phyloP scores from a whole-genome alignment of 805 yeast species.

The Tanozyma kutaoensis region DNA sequence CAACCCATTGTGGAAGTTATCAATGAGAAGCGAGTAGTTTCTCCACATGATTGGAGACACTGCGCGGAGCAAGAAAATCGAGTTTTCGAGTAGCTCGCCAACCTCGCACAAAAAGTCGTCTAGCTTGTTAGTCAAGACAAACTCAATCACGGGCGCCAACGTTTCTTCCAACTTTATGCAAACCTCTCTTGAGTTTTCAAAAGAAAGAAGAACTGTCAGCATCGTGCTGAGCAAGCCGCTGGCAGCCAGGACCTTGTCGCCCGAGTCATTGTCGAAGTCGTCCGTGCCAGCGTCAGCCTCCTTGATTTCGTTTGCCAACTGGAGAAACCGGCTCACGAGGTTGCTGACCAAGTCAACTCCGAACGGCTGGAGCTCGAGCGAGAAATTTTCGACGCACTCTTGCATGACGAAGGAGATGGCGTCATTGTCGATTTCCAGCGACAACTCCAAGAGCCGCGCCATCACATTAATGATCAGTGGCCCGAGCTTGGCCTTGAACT shows the following conservation, averaged over 20 bases:
- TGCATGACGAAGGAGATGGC: conserved; percentile 85
- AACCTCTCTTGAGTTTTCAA: conserved; percentile 66
- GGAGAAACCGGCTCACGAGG: conserved; percentile 14
- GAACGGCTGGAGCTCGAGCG: conserved; percentile 51
- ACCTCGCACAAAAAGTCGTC: conserved; percentile 68
- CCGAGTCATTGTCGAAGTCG: conserved; percentile 14
- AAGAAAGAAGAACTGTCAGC: conserved; percentile 66
- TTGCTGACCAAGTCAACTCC: conserved; percentile 4
- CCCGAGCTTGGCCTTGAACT: conserved; percentile 57
- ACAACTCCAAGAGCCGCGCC: conserved; percentile 61
- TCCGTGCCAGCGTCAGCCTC: conserved; percentile 21
- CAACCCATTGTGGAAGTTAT: conserved; percentile 24
- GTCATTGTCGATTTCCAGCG: conserved; percentile 79
- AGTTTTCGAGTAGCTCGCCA: conserved; percentile 52
- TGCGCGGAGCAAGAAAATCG: conserved; percentile 19
- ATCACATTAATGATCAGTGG: conserved; percentile 65
- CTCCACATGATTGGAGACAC: conserved; percentile 65
- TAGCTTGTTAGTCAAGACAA: conserved; percentile 50
- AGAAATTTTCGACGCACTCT: conserved; percentile 82
- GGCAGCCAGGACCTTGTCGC: conserved; percentile 74
- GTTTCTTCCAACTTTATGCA: conserved; percentile 53
- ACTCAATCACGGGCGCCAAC: conserved; percentile 55
- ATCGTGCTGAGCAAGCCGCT: conserved; percentile 71
- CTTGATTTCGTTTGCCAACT: conserved; percentile 26
- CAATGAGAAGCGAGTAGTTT: conserved; percentile 36